Percentiles rank a stretch among this genome's conserved stretches.
phyloP scores from a whole-genome alignment of 352 stramenopile species.

The Pythium brachiatum region DNA sequence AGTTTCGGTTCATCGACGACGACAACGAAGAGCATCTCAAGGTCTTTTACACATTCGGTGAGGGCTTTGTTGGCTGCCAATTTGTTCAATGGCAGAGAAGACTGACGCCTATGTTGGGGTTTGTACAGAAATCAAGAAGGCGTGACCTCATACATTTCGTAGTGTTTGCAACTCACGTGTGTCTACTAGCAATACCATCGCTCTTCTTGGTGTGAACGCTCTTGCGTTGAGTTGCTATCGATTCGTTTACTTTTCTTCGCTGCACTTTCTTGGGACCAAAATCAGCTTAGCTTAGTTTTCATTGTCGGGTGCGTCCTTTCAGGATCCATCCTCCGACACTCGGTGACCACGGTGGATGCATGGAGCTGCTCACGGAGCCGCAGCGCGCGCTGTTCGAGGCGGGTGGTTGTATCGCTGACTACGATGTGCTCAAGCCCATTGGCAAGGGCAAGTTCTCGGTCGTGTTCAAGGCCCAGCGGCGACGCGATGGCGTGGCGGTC shows the following conservation, averaged over 20 bases:
- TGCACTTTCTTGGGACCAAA: background rate
- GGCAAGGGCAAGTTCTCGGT: conserved; percentile 93
- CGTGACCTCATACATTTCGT: conserved; percentile 17
- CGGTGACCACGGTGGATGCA: conserved; percentile 19
- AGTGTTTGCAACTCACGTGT: background rate
- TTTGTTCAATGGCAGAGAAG: background rate
- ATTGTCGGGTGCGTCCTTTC: conserved; percentile 15
- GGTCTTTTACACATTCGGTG: conserved; percentile 76
- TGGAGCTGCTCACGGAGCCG: conserved; percentile 75
- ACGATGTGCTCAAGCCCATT: conserved; percentile 86
- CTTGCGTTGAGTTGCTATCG: background rate
- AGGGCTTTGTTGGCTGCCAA: conserved; percentile 11
- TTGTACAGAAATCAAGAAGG: conserved; percentile 55
- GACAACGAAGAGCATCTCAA: conserved; percentile 68
- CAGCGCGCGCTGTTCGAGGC: conserved; percentile 64
- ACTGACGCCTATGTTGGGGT: background rate
- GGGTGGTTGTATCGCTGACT: conserved; percentile 62
- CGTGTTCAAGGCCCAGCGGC: conserved; percentile 86
- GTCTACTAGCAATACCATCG: background rate
- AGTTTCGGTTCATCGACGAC: conserved; percentile 71
- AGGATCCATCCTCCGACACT: background rate
- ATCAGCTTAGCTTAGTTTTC: background rate
- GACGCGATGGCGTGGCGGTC: conserved; percentile 62
- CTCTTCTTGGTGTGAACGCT: no score
- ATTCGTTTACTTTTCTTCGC: conserved; percentile 11